A percentile compares a stretch with the other conserved stretches of the same genome.
Conservation (phyloP, 768 basidiomycete genomes). For the Pulveroboletus sp. region DNA sequence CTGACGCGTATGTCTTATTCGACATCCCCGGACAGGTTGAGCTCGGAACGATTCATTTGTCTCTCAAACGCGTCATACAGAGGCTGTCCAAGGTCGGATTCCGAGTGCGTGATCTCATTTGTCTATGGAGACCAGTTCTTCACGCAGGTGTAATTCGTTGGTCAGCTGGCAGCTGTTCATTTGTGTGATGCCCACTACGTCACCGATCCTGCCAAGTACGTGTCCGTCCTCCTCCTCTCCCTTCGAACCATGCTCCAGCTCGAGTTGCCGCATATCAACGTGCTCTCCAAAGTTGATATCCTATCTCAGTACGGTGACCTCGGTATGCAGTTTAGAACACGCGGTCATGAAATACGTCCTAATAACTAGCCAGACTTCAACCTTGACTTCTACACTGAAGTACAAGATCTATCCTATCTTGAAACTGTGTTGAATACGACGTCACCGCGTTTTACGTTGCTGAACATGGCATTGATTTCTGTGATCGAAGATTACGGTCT, state of each 20-base stretch:
- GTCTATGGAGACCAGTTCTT: background rate
- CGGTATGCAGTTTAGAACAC: conserved; percentile 44
- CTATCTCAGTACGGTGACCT: conserved; percentile 86
- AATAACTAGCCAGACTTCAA: conserved; percentile 71
- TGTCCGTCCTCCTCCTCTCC: conserved; percentile 87
- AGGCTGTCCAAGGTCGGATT: conserved; percentile 71
- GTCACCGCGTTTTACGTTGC: conserved; percentile 63
- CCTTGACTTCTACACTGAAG: conserved; percentile 96
- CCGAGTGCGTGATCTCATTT: conserved; percentile 59
- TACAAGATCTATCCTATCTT: conserved; percentile 89
- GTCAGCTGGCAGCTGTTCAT: conserved; percentile 87
- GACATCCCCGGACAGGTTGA: conserved; percentile 98
- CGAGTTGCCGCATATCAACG: conserved; percentile 97
- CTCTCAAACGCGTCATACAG: conserved; percentile 73
- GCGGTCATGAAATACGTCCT: background rate
- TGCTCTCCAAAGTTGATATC: conserved; percentile 94
- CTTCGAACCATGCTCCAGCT: conserved; percentile 97
- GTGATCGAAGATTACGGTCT: conserved; percentile 91
- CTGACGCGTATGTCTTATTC: conserved; percentile 84
- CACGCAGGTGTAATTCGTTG: background rate
- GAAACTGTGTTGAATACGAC: conserved; percentile 64
- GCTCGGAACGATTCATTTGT: conserved; percentile 91
- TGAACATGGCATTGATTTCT: conserved; percentile 89
- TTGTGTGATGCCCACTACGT: conserved; percentile 97
- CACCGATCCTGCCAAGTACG: conserved; percentile 92